Evolutionary conservation across 495 filamentous ascomycete species (phyloP), one percentile per base, ranked within the genome.

Genomic region (Penicillium desertorum): DNA sequence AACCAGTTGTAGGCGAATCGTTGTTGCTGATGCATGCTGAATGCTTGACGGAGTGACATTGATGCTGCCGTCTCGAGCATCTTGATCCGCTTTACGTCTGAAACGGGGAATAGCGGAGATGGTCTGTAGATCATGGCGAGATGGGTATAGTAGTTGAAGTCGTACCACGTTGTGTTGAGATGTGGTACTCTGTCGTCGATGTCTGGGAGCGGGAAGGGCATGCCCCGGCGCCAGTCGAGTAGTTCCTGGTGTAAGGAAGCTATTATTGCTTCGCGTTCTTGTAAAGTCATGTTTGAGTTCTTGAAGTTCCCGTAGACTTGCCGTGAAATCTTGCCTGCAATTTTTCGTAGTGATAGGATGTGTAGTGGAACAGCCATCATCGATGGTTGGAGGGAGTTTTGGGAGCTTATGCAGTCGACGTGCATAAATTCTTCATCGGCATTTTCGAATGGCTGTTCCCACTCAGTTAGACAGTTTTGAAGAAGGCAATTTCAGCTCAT

Each of bases 1-100:
- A 76, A 56, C 74, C 74, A 75, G 48, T 75, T 76, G 39, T 72
- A 76, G 5, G 74, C 64, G 46, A 76, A 71, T 22, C 72, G 61
- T 14, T 56, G 61, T 49, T 76, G 72, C 11, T 66, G 66, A 34
- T 73, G 68, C 62, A 73, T 56, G 45, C 58, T 71, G 25, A 66
- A 63, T 17, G 72, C 72, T 53, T 76, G 69, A 2, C 71, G 67
- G 34, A 76, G 67, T 14, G 72, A 62, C 69, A 74, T 72, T 8
- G 62, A 60, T 0, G 74, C 66, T 16, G 72, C 69, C 30, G 65
- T 65, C 0, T 62, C 69, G n/a, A 76, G 61, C 10, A 67, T 57
- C 30, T 65, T 66, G n/a, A 76, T 59, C 45, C 58, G 62, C 4
- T 49, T 19, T 10, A 50, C 27, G 49, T 74, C 71, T 9, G 70